A percentile compares a stretch with the other conserved stretches of the same genome.
Conservation (phyloP, 805 yeast species). For the Saturnispora quitensis region DNA sequence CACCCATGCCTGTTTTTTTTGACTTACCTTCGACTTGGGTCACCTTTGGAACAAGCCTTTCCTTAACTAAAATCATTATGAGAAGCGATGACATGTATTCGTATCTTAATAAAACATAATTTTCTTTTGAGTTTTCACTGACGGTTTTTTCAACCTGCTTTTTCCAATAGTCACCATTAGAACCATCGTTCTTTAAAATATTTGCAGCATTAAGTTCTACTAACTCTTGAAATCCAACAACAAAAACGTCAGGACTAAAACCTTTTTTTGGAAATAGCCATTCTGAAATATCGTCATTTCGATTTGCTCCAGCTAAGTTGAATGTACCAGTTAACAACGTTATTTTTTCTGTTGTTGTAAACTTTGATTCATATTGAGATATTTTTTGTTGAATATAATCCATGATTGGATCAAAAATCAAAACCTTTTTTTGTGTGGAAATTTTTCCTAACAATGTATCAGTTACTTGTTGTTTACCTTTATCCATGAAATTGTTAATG, state of each 20-base stretch:
- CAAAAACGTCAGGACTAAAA: constrained; percentile 65
- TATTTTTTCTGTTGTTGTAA: constrained; percentile 51
- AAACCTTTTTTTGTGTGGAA: constrained; percentile 60
- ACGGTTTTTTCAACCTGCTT: constrained; percentile 51
- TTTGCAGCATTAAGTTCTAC: constrained; percentile 91
- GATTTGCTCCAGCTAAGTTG: constrained; percentile 70
- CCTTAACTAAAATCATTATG: constrained; percentile 53
- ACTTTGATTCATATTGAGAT: constrained; percentile 38
- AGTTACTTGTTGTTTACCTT: constrained; percentile 80
- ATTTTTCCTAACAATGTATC: constrained; percentile 79
- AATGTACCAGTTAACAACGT: constrained; percentile 74
- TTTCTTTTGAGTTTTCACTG: constrained; percentile 32
- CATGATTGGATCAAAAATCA: constrained; percentile 77
- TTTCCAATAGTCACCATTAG: constrained; percentile 76
- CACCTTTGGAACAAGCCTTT: constrained; percentile 38
- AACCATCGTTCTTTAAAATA: constrained; percentile 75
- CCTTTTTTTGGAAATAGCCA: constrained; percentile 76
- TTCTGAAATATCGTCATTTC: constrained; percentile 47
- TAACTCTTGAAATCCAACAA: constrained; percentile 91
- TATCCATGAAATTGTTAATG: constrained; percentile 92
- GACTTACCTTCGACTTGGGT: constrained; percentile 90
- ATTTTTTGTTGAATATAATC: constrained; percentile 72
- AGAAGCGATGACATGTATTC: constrained; percentile 69
- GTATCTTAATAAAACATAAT: constrained; percentile 57
- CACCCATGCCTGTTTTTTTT: constrained; percentile 93